These are phyloP conservation scores for Lentinula sp. DNA, from an alignment of 768 basidiomycete genomes.

Conservation along the genomic window DNA sequence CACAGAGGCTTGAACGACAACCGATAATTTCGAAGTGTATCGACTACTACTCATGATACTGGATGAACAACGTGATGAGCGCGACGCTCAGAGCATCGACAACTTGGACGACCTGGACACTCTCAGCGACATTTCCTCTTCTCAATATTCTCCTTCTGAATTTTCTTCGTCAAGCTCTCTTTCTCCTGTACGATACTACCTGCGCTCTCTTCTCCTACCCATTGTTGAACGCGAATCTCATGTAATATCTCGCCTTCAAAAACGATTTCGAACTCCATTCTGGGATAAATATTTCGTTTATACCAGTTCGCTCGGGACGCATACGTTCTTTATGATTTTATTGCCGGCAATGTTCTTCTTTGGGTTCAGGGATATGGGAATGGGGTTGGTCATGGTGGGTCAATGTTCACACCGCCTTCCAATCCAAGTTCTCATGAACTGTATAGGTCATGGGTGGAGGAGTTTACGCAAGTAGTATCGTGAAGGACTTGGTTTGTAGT, in stretches of 20 bases:
- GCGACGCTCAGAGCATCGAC: not conserved
- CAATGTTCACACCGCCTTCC: not conserved
- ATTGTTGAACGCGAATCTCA: constrained; percentile 3
- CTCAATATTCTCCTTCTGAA: not conserved
- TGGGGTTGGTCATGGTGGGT: constrained; percentile 64
- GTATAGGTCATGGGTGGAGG: constrained; percentile 68
- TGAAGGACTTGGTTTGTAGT: constrained; percentile 87
- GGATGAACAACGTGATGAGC: not conserved
- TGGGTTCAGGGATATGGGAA: constrained; percentile 47
- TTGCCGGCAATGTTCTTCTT: constrained; percentile 89
- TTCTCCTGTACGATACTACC: not conserved
- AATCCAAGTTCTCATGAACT: constrained; percentile 34
- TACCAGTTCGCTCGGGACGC: constrained; percentile 73
- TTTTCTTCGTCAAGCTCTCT: not conserved
- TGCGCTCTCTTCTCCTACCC: not conserved
- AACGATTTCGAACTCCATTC: constrained; percentile 53
- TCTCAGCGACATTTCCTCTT: not conserved
- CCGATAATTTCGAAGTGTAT: not conserved
- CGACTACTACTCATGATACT: not conserved
- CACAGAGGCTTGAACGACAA: not conserved
- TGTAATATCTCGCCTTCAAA: constrained; percentile 22
- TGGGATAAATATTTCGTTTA: constrained; percentile 82
- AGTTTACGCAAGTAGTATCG: constrained; percentile 80
- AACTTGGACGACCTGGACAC: not conserved
- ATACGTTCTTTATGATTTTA: constrained; percentile 91